These are phyloP conservation scores for Bombardia bombarda DNA, from an alignment of 495 filamentous ascomycete genomes.

Conservation along the genomic window DNA sequence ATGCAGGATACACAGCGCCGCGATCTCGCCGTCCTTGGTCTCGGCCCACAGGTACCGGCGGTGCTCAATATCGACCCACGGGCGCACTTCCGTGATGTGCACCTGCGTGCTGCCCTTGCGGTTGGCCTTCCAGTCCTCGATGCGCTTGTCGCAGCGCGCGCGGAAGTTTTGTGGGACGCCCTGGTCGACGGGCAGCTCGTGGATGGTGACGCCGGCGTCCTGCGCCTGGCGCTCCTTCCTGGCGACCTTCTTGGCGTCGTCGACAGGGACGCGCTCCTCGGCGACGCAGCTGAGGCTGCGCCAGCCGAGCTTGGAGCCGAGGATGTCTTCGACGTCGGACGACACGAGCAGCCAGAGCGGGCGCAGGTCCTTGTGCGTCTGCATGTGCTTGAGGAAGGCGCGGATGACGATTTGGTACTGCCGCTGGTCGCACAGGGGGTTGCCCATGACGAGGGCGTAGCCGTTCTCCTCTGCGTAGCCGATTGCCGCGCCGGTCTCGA, in stretches of 20 bases:
- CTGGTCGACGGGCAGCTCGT: conserved; percentile 53
- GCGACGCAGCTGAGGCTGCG: conserved; percentile 75
- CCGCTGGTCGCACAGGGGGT: conserved; percentile 65
- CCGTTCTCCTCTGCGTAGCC: conserved; percentile 65
- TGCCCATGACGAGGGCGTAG: conserved; percentile 71
- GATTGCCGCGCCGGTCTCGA: conserved; percentile 66
- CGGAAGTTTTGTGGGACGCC: conserved; percentile 54
- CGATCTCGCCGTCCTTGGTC: conserved; percentile 58
- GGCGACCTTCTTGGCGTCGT: conserved; percentile 56
- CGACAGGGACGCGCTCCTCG: conserved; percentile 71
- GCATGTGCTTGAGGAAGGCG: conserved; percentile 64
- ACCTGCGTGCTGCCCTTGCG: conserved; percentile 73
- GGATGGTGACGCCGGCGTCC: conserved; percentile 66
- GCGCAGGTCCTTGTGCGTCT: conserved; percentile 59
- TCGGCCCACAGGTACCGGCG: conserved; percentile 74
- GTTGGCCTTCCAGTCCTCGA: conserved; percentile 68
- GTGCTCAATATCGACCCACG: conserved; percentile 71
- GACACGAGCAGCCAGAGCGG: conserved; percentile 77
- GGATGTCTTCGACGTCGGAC: conserved; percentile 58
- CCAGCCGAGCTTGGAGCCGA: conserved; percentile 72
- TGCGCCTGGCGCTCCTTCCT: conserved; percentile 62
- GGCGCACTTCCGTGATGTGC: conserved; percentile 74
- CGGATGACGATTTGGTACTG: conserved; percentile 65
- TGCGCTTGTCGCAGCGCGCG: conserved; percentile 57
- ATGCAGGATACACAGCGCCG: conserved; percentile 64